These are phyloP conservation scores for Populus deltoides DNA, from an alignment of 345 rosid species.

Conservation along the genomic window DNA sequence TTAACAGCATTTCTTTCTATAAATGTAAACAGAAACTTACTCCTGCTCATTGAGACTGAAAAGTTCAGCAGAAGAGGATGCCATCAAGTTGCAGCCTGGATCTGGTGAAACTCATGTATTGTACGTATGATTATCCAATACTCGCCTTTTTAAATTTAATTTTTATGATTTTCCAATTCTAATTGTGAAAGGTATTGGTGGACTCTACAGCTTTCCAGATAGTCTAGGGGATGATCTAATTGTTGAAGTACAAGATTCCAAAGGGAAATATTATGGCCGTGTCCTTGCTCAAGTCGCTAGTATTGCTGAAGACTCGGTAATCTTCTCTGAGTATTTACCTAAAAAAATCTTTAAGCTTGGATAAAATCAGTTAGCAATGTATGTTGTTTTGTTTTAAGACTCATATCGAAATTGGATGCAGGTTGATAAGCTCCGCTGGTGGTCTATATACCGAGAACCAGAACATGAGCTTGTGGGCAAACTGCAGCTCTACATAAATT, in stretches of 20 bases:
- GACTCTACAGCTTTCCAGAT: slow-evolving; percentile 83
- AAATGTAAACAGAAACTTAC: slow-evolving; percentile 57
- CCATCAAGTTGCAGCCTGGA: slow-evolving; percentile 81
- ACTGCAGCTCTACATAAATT: slow-evolving; percentile 74
- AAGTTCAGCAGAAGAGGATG: slow-evolving; percentile 78
- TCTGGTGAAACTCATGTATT: slow-evolving; percentile 92
- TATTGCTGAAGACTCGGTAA: slow-evolving; percentile 71
- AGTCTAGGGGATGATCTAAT: slow-evolving; percentile 87
- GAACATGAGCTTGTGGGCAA: slow-evolving; percentile 88
- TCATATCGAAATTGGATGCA: slow-evolving; percentile 31
- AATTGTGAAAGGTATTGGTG: background rate
- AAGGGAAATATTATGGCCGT: slow-evolving; percentile 82
- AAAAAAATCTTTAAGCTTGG: background rate
- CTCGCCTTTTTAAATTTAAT: slow-evolving; percentile 8
- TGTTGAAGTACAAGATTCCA: slow-evolving; percentile 84
- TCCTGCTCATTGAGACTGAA: slow-evolving; percentile 75
- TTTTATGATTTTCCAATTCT: background rate
- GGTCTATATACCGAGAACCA: slow-evolving; percentile 89
- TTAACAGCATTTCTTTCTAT: background rate
- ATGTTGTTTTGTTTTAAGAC: slow-evolving; percentile 2
- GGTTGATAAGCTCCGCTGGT: slow-evolving; percentile 91
- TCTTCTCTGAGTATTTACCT: background rate
- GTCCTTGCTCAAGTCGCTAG: slow-evolving; percentile 84
- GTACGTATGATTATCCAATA: slow-evolving; percentile 46
- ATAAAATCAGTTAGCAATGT: background rate